Percentiles rank a stretch among this genome's conserved stretches.
phyloP scores from a whole-genome alignment of 176 grass and related monocot species.

The Miscanthus lutarioriparius region DNA sequence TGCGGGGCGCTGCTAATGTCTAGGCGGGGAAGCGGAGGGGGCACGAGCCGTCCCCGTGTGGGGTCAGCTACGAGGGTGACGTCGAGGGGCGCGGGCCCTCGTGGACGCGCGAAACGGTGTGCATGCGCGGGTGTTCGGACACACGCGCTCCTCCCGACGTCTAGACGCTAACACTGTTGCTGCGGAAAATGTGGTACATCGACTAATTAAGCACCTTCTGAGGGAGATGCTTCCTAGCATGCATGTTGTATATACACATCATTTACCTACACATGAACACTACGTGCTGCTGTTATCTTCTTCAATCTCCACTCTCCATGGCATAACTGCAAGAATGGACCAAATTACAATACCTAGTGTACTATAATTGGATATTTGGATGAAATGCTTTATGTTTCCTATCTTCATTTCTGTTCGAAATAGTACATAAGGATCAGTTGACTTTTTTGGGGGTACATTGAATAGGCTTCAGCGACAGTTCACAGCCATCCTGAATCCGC shows the following conservation, averaged over 20 bases:
- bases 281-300: background rate
- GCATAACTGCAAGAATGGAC: background rate
- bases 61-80: too few relatives aligned
- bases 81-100: too few relatives aligned
- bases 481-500: too few relatives aligned
- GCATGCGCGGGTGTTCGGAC: too few relatives aligned
- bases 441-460: too few relatives aligned
- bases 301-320: background rate
- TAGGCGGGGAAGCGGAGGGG: too few relatives aligned
- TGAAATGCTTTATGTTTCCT: background rate
- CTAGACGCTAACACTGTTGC: too few relatives aligned
- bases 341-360: background rate
- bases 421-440: too few relatives aligned
- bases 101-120: too few relatives aligned
- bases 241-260: background rate
- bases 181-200: background rate
- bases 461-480: background rate
- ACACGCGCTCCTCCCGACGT: too few relatives aligned
- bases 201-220: background rate
- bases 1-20: too few relatives aligned
- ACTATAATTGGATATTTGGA: background rate
- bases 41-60: too few relatives aligned
- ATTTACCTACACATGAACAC: background rate
- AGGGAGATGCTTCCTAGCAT: background rate
- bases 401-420: background rate